These are phyloP conservation scores for Cicer chorassanicum DNA, from an alignment of 306 rosid genomes.

Conservation along the genomic window DNA sequence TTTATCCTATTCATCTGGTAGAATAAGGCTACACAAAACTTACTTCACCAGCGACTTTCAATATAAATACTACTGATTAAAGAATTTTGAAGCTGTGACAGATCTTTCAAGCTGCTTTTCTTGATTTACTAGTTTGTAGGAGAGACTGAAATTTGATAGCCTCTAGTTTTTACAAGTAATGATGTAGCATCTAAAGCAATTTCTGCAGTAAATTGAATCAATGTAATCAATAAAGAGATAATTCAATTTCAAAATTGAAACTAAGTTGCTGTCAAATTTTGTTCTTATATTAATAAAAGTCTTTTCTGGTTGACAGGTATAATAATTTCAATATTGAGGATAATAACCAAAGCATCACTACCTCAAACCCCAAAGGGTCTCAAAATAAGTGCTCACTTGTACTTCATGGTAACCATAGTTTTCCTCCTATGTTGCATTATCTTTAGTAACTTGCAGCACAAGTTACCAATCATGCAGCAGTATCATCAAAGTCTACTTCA, in stretches of 20 bases:
- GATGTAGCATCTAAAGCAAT: no score
- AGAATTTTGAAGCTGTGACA: neutral
- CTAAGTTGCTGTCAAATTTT: neutral
- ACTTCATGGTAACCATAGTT: constrained; percentile 69
- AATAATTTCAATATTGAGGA: constrained; percentile 75
- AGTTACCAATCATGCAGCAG: constrained; percentile 77
- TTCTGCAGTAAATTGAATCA: no score
- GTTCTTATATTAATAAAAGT: constrained; percentile 1
- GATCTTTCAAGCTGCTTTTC: neutral
- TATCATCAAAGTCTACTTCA: constrained; percentile 51
- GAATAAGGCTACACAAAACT: neutral
- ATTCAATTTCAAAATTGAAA: neutral
- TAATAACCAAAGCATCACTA: constrained; percentile 80
- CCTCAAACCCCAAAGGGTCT: constrained; percentile 84
- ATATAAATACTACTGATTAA: neutral
- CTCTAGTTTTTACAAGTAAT: neutral
- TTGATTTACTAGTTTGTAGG: neutral
- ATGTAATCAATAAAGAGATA: neutral
- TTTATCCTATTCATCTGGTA: constrained; percentile 26
- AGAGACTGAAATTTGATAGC: neutral
- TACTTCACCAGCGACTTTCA: constrained; percentile 6
- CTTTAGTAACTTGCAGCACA: constrained; percentile 72
- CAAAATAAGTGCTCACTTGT: constrained; percentile 79
- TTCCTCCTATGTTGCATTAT: constrained; percentile 77
- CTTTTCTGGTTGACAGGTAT: constrained; percentile 65